Evolutionary conservation across 768 basidiomycete species (phyloP).

Genomic region (Cystobasidium onofrii): DNA sequence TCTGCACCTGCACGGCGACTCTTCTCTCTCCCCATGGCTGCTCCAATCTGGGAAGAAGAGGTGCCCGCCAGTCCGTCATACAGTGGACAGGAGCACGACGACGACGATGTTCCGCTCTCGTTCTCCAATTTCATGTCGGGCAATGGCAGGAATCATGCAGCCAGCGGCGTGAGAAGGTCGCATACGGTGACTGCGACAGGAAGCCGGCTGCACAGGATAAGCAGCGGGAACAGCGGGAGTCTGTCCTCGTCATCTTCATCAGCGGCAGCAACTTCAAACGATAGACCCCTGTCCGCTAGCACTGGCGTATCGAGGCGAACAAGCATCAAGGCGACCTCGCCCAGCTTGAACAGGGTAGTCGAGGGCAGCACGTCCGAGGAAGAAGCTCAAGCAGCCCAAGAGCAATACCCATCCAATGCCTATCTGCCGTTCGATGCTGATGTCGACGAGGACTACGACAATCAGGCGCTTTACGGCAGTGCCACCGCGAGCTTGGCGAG

Average conservation of each 20-base stretch:
- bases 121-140: neutral
- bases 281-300: neutral
- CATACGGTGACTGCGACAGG: neutral
- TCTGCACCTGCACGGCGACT: neutral
- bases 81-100: neutral
- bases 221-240: neutral
- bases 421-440: neutral
- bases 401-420: neutral
- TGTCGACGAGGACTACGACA: neutral
- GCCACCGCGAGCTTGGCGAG: neutral
- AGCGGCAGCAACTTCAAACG: neutral
- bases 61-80: neutral
- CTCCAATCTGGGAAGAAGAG: neutral
- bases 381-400: neutral
- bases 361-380: neutral
- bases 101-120: neutral
- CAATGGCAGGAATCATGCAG: neutral
- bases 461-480: neutral
- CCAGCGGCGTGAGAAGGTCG: slow-evolving; percentile 1
- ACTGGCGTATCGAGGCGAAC: neutral
- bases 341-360: neutral
- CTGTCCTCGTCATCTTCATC: neutral
- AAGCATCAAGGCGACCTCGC: neutral
- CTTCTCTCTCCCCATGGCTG: neutral
- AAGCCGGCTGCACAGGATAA: neutral